Evolutionary conservation across 2,329 filamentous ascomycete genomes (phyloP).

Genomic region (Claviceps digitariae): DNA sequence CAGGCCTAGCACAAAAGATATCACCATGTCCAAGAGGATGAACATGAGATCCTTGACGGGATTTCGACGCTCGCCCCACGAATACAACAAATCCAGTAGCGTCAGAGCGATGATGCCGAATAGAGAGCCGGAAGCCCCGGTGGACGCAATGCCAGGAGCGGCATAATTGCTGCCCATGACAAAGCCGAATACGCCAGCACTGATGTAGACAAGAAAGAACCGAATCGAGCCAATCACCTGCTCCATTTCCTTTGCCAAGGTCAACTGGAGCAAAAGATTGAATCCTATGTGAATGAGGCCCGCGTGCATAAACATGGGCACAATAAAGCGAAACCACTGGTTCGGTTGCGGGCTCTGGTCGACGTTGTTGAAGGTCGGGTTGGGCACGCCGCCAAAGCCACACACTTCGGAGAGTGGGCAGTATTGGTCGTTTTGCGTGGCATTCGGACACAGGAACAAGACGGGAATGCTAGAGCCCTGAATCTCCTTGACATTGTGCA

Average conservation of each 20-base stretch:
- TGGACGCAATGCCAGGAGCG: slow-evolving; percentile 65
- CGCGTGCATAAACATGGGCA: slow-evolving; percentile 89
- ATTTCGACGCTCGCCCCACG: slow-evolving; percentile 65
- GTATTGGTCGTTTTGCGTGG: slow-evolving; percentile 44
- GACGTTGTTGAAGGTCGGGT: slow-evolving; percentile 45
- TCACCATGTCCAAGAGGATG: slow-evolving; percentile 69
- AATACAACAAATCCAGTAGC: slow-evolving; percentile 82
- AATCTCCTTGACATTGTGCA: slow-evolving; percentile 66
- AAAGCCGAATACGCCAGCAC: slow-evolving; percentile 87
- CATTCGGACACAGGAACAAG: slow-evolving; percentile 69
- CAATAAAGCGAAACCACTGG: slow-evolving; percentile 95
- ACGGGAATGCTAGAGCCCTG: slow-evolving; percentile 37
- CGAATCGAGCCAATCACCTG: slow-evolving; percentile 75
- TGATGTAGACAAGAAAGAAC: slow-evolving; percentile 81
- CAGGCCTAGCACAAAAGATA: slow-evolving; percentile 84
- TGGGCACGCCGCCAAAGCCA: slow-evolving; percentile 61
- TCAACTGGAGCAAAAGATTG: slow-evolving; percentile 85
- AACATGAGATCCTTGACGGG: slow-evolving; percentile 80
- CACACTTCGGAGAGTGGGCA: slow-evolving; percentile 74
- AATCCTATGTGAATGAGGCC: slow-evolving; percentile 91
- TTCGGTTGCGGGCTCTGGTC: slow-evolving; percentile 53
- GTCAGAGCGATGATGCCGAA: slow-evolving; percentile 87
- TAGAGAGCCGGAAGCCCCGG: slow-evolving; percentile 77
- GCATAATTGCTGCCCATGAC: slow-evolving; percentile 92
- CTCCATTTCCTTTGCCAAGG: slow-evolving; percentile 86